Conservation (phyloP, 495 filamentous ascomycete species). For the Corynascus novoguineensis region DNA sequence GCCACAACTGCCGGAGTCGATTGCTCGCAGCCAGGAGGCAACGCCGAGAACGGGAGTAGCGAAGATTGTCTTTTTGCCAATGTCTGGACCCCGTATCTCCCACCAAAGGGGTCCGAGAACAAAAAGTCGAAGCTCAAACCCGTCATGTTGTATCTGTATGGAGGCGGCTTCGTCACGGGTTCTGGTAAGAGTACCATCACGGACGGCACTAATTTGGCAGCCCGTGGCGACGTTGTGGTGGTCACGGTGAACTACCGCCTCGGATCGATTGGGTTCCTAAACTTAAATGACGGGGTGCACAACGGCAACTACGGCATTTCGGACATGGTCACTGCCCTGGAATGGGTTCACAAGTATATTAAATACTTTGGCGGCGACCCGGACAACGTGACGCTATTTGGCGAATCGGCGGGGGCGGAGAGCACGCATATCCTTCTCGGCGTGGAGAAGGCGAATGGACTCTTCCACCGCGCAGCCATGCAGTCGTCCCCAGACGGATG, state of each 20-base stretch:
- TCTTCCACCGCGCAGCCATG: conserved; percentile 41
- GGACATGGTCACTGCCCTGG: conserved; percentile 34
- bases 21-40: conserved; percentile 32
- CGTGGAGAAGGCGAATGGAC: conserved; percentile 34
- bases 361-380: conserved; percentile 60
- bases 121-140: conserved; percentile 23
- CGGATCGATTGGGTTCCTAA: conserved; percentile 25
- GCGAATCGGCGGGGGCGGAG: conserved; percentile 46
- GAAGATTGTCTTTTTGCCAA: conserved; percentile 41
- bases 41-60: conserved; percentile 27
- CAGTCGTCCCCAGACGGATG: conserved; percentile 37
- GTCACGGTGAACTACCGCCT: conserved; percentile 36
- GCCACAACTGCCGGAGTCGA: conserved; percentile 25
- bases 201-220: conserved; percentile 41
- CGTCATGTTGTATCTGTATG: conserved; percentile 39
- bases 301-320: conserved; percentile 31
- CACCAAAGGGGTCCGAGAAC: conserved; percentile 10
- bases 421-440: conserved; percentile 31
- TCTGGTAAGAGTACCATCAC: conserved; percentile 35
- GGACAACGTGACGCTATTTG: conserved; percentile 56
- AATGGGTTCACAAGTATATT: conserved; percentile 65
- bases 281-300: conserved; percentile 30
- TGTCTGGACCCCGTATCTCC: conserved; percentile 38
- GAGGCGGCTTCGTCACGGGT: conserved; percentile 33
- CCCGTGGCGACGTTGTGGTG: conserved; percentile 43